phyloP scores from a whole-genome alignment of 805 yeast species.

The Metschnikowia gruessii region DNA sequence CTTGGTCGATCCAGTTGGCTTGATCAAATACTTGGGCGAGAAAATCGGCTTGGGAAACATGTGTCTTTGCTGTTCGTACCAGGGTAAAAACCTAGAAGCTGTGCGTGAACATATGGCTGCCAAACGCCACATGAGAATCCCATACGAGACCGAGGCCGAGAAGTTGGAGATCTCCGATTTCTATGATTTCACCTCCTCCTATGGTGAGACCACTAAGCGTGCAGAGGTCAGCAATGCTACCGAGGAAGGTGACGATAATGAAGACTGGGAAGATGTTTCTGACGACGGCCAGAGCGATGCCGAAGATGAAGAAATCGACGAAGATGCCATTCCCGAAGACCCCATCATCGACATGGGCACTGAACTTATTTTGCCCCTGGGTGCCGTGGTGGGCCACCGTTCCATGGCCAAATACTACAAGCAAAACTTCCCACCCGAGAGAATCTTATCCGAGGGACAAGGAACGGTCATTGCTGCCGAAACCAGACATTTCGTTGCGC shows the following conservation, averaged over 20 bases:
- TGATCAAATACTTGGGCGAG: slow-evolving; percentile 73
- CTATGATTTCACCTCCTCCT: slow-evolving; percentile 77
- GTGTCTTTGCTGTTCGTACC: slow-evolving; percentile 78
- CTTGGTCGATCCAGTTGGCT: slow-evolving; percentile 65
- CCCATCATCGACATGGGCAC: slow-evolving; percentile 35
- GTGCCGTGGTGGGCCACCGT: slow-evolving; percentile 43
- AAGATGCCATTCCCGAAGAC: slow-evolving; percentile 30
- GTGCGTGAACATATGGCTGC: slow-evolving; percentile 84
- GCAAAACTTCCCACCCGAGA: slow-evolving; percentile 44
- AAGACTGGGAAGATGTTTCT: slow-evolving; percentile 43
- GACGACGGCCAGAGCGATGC: slow-evolving; percentile 22
- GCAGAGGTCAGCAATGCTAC: slow-evolving; percentile 4
- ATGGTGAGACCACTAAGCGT: slow-evolving; percentile 28
- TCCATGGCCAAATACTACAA: slow-evolving; percentile 42
- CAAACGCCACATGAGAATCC: slow-evolving; percentile 85
- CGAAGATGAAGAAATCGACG: slow-evolving; percentile 20
- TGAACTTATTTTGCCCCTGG: slow-evolving; percentile 42
- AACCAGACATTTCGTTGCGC: slow-evolving; percentile 47
- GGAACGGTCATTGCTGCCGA: slow-evolving; percentile 50
- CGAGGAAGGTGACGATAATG: slow-evolving; percentile 16
- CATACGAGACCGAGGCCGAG: slow-evolving; percentile 81
- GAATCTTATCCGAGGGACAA: slow-evolving; percentile 39
- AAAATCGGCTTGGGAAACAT: slow-evolving; percentile 79
- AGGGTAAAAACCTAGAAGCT: slow-evolving; percentile 81
- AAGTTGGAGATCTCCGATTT: slow-evolving; percentile 71